Evolutionary conservation across 129 eudicot species (phyloP).

Genomic region (Helianthus tuberosus): DNA sequence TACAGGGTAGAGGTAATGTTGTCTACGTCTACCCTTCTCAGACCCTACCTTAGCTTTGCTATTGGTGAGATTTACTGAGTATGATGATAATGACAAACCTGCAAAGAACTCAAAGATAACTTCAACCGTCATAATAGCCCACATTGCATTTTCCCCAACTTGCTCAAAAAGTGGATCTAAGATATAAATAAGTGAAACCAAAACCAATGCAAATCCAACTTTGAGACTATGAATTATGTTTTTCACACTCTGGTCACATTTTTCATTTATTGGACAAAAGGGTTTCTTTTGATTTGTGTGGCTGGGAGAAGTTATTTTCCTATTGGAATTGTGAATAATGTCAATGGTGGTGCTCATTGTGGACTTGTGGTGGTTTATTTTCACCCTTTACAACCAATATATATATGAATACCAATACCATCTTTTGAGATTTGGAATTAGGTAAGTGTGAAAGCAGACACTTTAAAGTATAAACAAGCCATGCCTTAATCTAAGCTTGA

Average conservation of each 20-base stretch:
- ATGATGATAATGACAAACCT: conserved; percentile 49
- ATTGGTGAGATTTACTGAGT: no score
- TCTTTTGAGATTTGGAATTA: no score
- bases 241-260: conserved; percentile 4
- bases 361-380: conserved; percentile 7
- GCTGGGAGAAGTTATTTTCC: conserved; percentile 21
- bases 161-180: conserved; percentile 55
- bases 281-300: conserved; percentile 25
- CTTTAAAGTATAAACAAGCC: no score
- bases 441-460: no score
- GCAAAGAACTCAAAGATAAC: conserved; percentile 67
- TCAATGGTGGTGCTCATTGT: conserved; percentile 39
- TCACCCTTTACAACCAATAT: not conserved
- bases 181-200: conserved; percentile 59
- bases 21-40: no score
- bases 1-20: no score
- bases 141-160: conserved; percentile 73
- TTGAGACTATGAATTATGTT: conserved; percentile 52
- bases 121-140: conserved; percentile 80
- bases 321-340: conserved; percentile 17
- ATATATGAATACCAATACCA: not conserved
- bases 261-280: conserved; percentile 11
- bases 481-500: no score
- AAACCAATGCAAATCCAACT: conserved; percentile 61
- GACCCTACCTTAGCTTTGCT: no score